These are phyloP conservation scores for Pythium periplocum DNA, from an alignment of 352 stramenopile genomes.

Conservation along the genomic window DNA sequence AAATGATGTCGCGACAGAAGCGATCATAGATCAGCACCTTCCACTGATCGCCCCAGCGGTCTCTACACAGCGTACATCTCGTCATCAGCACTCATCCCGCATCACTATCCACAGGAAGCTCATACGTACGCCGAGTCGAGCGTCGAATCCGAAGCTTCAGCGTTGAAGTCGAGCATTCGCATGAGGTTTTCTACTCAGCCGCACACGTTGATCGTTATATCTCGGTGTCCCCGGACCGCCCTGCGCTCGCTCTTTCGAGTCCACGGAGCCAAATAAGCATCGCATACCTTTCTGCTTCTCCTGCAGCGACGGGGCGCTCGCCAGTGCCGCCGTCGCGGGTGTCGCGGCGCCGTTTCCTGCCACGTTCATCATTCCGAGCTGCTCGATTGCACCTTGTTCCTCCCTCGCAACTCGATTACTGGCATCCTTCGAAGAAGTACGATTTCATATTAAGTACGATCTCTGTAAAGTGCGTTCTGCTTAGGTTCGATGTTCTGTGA, in stretches of 20 bases:
- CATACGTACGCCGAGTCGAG: slow-evolving; percentile 34
- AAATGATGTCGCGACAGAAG: slow-evolving; percentile 96
- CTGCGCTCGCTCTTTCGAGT: too few relatives aligned
- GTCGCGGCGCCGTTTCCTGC: slow-evolving; percentile 1
- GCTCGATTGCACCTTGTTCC: not conserved
- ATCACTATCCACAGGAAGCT: not conserved
- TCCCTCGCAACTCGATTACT: too few relatives aligned
- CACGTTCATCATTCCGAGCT: slow-evolving; percentile 25
- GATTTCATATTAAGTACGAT: too few relatives aligned
- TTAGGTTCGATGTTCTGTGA: too few relatives aligned
- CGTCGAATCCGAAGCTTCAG: slow-evolving; percentile 34
- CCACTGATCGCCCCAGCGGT: slow-evolving; percentile 83
- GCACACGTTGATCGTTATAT: too few relatives aligned
- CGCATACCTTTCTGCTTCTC: slow-evolving; percentile 74
- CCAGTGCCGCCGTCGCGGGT: slow-evolving; percentile 17
- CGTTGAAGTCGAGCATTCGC: slow-evolving; percentile 85
- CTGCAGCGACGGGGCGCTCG: slow-evolving; percentile 43
- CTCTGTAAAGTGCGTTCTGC: too few relatives aligned
- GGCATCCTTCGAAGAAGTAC: too few relatives aligned
- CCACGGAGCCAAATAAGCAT: too few relatives aligned
- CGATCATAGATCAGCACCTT: slow-evolving; percentile 98
- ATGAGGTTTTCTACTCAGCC: slow-evolving; percentile 57
- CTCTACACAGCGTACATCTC: slow-evolving; percentile 21
- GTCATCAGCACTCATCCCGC: not conserved
- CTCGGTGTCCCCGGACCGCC: too few relatives aligned